A percentile compares a stretch with the other conserved stretches of the same genome.
Conservation (phyloP, 2,329 filamentous ascomycete genomes). For the Cyclaneusma minus region DNA sequence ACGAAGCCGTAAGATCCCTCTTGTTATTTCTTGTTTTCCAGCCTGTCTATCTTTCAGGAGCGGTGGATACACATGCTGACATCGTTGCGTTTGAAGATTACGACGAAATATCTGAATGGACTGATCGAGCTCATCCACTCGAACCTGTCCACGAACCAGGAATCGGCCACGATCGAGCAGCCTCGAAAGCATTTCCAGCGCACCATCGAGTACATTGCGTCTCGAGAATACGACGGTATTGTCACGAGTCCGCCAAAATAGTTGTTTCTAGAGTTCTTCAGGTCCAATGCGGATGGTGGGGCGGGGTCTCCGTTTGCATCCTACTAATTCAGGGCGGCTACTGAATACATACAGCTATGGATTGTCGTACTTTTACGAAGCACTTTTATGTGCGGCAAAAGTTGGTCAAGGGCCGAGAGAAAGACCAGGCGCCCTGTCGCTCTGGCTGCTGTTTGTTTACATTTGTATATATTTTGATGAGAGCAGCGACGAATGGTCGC, state of each 20-base stretch:
- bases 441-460: no score
- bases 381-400: no score
- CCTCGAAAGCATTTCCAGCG: conserved; percentile 90
- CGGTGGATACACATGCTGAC: conserved; percentile 1
- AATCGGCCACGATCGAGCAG: conserved; percentile 69
- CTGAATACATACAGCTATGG: no score
- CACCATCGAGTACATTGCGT: conserved; percentile 84
- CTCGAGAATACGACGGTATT: conserved; percentile 84
- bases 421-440: no score
- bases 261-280: no score
- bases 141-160: conserved; percentile 74
- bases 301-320: no score
- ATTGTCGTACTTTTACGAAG: no score
- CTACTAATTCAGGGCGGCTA: no score
- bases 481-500: no score
- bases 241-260: conserved; percentile 29
- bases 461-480: no score
- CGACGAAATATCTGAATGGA: conserved; percentile 93
- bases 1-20: conserved; percentile 60
- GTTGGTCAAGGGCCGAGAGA: no score
- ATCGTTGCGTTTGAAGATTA: conserved; percentile 45
- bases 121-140: conserved; percentile 97
- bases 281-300: no score
- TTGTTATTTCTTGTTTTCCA: conserved; percentile 1
- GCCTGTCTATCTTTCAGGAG: neutral